Base-by-base conservation (phyloP, 1,139 yeast species). In the Taphrina populina region DNA sequence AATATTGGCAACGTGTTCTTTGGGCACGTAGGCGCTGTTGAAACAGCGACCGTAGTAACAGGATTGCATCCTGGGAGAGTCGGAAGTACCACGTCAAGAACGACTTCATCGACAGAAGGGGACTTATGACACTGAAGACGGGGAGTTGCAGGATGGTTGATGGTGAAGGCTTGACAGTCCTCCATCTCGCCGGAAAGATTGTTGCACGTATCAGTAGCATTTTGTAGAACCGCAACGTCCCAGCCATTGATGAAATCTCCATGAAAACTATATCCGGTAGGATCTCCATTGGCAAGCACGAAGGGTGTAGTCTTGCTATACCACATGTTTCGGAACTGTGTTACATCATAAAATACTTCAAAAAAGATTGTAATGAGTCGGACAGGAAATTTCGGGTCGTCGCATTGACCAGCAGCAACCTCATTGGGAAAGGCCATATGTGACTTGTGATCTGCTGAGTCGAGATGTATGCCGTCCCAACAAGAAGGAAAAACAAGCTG, bases 171-270 rank as follows among this genome's bases (percentile, higher is more conserved):
- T 2, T 11, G 11, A 24, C 57, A 54, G n/a, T 17, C 20, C 26
- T 54, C 55, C 26, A 54, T 39, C 26, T 26, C 29, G 11, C 58
- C 58, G 17, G 56, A 49, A 35, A 32, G 30, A 21, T 32, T 37
- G 11, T 13, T 33, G 52, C 58, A 55, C 15, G 36, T 51, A 30
- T 37, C 56, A 36, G 44, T 29, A 10, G 59, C 59, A 26, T 32
- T 24, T 23, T 41, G 49, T 21, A 52, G 45, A n/a, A 45, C 54
- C 2, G 24, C 39, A 20, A 17, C 36, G 26, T 56, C 51, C 59
- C 59, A 56, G 4, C 57, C 59, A 34, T 56, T 56, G 41, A 56
- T 17, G 20, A 52, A 56, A 43, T 56, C 59, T 17, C 57, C 59
- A 49, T 56, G 59, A 19, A 51, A 24, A 4, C 57, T 54, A 27